Evolutionary conservation across 2,329 filamentous ascomycete species (phyloP).

Genomic region (Stagonosporopsis cucurbitacearum): DNA sequence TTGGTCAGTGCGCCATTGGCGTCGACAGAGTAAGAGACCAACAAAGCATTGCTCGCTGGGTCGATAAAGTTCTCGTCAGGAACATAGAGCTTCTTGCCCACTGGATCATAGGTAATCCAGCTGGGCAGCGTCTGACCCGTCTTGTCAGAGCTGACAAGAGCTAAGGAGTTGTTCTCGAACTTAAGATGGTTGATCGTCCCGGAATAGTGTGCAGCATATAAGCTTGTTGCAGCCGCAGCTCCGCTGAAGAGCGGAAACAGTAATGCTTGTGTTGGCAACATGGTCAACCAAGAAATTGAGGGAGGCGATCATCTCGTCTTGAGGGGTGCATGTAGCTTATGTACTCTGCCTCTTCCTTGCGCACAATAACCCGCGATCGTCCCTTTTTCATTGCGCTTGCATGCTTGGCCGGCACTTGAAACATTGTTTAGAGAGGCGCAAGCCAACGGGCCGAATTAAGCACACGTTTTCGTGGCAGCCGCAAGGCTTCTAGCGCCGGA

Average conservation of each 20-base stretch:
- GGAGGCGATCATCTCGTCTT: background rate
- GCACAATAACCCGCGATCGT: conserved; percentile 5
- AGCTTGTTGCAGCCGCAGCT: conserved; percentile 35
- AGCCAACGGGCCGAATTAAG: conserved; percentile 10
- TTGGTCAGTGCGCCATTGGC: conserved; percentile 35
- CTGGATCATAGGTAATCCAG: conserved; percentile 42
- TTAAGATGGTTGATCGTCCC: conserved; percentile 40
- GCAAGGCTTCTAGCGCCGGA: conserved; percentile 7
- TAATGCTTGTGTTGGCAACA: conserved; percentile 32
- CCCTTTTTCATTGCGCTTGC: conserved; percentile 6
- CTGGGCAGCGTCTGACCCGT: conserved; percentile 38
- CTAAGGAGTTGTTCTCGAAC: conserved; percentile 34
- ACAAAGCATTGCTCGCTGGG: conserved; percentile 20
- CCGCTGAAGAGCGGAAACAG: conserved; percentile 36
- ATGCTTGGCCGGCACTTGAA: conserved; percentile 16
- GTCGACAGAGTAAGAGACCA: conserved; percentile 36
- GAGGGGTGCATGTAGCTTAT: conserved; percentile 1
- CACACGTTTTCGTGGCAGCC: conserved; percentile 10
- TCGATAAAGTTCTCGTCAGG: conserved; percentile 36
- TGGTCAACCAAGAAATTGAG: conserved; percentile 11
- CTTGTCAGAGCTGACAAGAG: conserved; percentile 28
- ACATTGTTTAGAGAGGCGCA: conserved; percentile 13
- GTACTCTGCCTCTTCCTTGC: conserved; percentile 6
- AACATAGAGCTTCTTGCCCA: conserved; percentile 37
- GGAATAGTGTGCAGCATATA: conserved; percentile 42